These are phyloP conservation scores for Teunomyces pallodes DNA, from an alignment of 805 yeast genomes.

Conservation along the genomic window DNA sequence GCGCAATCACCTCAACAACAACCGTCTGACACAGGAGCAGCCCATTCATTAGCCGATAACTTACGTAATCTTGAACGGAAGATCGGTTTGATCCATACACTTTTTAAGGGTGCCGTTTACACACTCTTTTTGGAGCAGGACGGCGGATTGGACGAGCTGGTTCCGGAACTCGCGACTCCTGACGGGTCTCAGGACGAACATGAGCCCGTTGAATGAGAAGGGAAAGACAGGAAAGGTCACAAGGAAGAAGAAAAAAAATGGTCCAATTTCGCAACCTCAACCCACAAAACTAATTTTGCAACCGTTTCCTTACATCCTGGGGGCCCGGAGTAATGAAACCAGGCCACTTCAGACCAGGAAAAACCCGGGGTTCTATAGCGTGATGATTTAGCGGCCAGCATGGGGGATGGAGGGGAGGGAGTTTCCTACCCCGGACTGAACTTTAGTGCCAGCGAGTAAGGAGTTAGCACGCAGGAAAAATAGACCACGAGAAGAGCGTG, in stretches of 20 bases:
- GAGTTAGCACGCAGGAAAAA: too few species aligned
- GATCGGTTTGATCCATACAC: conserved; percentile 60
- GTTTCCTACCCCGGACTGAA: background rate
- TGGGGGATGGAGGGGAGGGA: too few species aligned
- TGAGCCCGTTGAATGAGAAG: background rate
- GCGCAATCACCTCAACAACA: background rate
- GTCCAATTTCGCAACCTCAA: too few species aligned
- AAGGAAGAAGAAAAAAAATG: too few species aligned
- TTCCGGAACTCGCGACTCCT: background rate
- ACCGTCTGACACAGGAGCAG: conserved; percentile 10
- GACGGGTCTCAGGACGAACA: background rate
- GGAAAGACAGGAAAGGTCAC: background rate
- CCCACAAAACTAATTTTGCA: too few species aligned
- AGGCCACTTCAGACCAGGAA: too few species aligned
- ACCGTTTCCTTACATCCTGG: too few species aligned
- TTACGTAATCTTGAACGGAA: conserved; percentile 62
- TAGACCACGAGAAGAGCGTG: background rate
- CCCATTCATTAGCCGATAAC: conserved; percentile 41
- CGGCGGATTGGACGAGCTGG: conserved; percentile 1
- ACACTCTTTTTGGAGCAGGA: conserved; percentile 56
- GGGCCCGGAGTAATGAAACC: too few species aligned
- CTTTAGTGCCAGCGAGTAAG: too few species aligned
- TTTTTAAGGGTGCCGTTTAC: conserved; percentile 70
- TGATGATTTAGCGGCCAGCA: too few species aligned
- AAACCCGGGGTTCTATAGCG: too few species aligned